A percentile compares a stretch with the other conserved stretches of the same genome.
Evolutionary conservation across 495 filamentous ascomycete genomes (phyloP).

Genomic region (Tuber magnatum): DNA sequence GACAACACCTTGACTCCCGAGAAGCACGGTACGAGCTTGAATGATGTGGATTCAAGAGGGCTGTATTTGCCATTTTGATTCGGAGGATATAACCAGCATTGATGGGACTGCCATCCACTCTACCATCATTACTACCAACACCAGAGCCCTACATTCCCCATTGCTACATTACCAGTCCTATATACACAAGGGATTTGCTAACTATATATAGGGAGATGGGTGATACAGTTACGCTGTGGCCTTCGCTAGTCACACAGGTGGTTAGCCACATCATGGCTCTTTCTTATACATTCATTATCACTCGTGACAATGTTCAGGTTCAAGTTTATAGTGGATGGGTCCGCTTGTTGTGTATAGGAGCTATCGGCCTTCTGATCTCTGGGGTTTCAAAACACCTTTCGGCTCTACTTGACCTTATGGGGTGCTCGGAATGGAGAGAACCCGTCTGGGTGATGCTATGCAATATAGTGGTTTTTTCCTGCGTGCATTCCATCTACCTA

Average conservation of each 20-base stretch:
- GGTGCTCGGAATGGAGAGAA: background rate
- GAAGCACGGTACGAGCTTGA: background rate
- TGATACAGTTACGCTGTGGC: background rate
- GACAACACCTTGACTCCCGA: background rate
- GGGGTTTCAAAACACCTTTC: background rate
- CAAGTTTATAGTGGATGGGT: background rate
- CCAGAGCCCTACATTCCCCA: background rate
- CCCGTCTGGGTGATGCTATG: background rate
- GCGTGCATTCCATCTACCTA: background rate
- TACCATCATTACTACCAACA: background rate
- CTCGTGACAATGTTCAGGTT: background rate
- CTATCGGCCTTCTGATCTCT: background rate
- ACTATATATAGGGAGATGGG: background rate
- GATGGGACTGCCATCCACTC: background rate
- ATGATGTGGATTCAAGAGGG: background rate
- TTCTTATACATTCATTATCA: background rate
- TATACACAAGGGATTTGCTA: background rate
- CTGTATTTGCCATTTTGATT: background rate
- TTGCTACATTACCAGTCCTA: background rate
- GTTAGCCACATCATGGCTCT: background rate
- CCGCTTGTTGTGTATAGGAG: background rate
- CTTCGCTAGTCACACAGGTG: background rate
- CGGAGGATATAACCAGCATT: background rate
- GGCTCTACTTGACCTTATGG: background rate
- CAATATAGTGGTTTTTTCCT: background rate